Base-by-base conservation (phyloP, 2,329 filamentous ascomycete species). In the Colletotrichum sp. region DNA sequence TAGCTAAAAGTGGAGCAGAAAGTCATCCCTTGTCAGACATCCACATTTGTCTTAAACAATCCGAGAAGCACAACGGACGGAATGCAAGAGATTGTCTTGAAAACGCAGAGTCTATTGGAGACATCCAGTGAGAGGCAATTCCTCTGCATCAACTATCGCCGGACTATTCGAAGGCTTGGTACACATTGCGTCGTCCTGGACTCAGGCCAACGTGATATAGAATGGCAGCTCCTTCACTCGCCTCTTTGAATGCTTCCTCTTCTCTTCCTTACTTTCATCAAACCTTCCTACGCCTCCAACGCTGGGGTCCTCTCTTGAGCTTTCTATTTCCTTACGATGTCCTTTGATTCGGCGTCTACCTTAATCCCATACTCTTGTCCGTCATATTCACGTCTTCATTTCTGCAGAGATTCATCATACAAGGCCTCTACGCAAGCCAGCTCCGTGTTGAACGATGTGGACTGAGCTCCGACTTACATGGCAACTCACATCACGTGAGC, bases 241-340 rank as follows among this genome's bases (percentile, higher is more conserved):
- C 19, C 19, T 3, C 1, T 39, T 16, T 19, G 16, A 8, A 44
- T 19, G 15, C 7, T 0, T 19, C 15, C 19, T 4, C 1, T 9
- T 8, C 36, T 39, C 4, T 5, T 19, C 36, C 19, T 1, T 39
- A 39, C 36, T 2, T 9, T 19, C 15, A 19, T 39, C 36, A 19
- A 5, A 16, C 15, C 34, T 39, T 34, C 13, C 32, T 34, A 15
- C 2, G 15, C 32, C 2, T 34, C 13, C 6, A 7, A 36, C 6
- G 6, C 6, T 36, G 15, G 15, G 15, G 19, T 39, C 15, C 0
- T 8, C 8, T 39, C 39, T 12, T 11, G 19, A 44, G 39, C 8
- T 44, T 44, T n/a, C 0, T 6, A 44, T n/a, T 0, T 44, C 0
- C 39, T 44, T 12, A 11, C 1, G 0, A 3, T 44, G 0, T 11